Evolutionary conservation across 768 basidiomycete genomes (phyloP).

Genomic region (Tephrocybe sp.): DNA sequence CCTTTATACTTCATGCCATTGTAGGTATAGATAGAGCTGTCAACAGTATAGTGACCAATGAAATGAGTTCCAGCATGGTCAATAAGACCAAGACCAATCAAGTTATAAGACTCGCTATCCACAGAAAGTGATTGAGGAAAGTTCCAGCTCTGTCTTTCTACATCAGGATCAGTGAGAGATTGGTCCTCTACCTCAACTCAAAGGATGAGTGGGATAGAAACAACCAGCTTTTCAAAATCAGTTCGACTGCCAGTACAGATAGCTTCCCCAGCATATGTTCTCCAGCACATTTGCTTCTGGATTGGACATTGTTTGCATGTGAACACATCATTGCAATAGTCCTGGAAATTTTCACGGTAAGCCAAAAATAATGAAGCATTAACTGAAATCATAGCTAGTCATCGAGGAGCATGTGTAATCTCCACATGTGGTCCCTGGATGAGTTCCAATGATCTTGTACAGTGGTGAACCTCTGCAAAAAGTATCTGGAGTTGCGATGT

Average conservation of each 20-base stretch:
- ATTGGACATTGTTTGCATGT: not conserved
- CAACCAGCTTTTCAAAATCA: constrained; percentile 14
- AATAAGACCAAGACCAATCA: too few relatives aligned
- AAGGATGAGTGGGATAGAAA: constrained; percentile 19
- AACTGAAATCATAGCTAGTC: not conserved
- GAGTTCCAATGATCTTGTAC: not conserved
- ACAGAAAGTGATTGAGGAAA: too few relatives aligned
- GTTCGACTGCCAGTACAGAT: constrained; percentile 14
- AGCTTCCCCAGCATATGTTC: constrained; percentile 11
- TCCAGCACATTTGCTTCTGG: constrained; percentile 16
- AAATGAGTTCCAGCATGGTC: too few relatives aligned
- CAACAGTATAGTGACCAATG: too few relatives aligned
- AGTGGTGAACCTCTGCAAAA: not conserved
- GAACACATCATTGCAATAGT: not conserved
- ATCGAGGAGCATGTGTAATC: not conserved
- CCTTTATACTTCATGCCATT: too few relatives aligned
- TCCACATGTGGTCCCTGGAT: not conserved
- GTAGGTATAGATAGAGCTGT: too few relatives aligned
- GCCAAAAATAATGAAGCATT: not conserved
- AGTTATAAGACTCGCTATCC: too few relatives aligned
- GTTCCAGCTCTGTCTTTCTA: too few relatives aligned
- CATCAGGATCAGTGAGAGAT: too few relatives aligned
- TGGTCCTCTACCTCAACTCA: constrained; percentile 7
- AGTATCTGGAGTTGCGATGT: not conserved
- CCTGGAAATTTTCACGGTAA: not conserved